These are phyloP conservation scores for Monoraphidium neglectum DNA, from an alignment of 139 green algal genomes.

Conservation along the genomic window DNA sequence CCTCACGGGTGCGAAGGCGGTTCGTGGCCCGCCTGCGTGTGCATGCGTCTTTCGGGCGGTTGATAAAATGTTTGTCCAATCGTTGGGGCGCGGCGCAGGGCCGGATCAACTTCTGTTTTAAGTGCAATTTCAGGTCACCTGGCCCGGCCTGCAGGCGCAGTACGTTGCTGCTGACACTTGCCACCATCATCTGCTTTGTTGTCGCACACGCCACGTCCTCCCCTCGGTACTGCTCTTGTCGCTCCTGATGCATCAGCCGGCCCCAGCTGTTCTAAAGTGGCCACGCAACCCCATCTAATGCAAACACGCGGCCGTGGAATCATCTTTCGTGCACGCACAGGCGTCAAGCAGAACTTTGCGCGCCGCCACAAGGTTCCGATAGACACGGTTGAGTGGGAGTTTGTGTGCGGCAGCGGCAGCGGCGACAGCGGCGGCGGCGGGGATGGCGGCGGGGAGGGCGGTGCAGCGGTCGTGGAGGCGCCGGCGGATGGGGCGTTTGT, in stretches of 20 bases:
- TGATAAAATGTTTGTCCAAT: not conserved
- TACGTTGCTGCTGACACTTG: not conserved
- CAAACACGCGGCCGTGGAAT: constrained; percentile 56
- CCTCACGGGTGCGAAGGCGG: constrained; percentile 53
- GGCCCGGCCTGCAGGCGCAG: not conserved
- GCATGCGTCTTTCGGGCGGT: constrained; percentile 10
- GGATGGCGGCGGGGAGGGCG: no score
- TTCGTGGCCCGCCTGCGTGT: no score
- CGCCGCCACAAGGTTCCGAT: constrained; percentile 68
- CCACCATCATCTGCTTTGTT: not conserved
- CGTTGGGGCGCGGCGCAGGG: constrained; percentile 21
- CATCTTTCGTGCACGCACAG: not conserved
- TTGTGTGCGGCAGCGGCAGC: no score
- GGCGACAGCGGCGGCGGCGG: no score
- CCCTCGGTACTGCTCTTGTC: not conserved
- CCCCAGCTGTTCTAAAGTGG: not conserved
- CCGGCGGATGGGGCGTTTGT: constrained; percentile 61
- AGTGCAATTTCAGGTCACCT: constrained; percentile 59
- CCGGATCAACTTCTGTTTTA: constrained; percentile 80
- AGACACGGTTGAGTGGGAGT: constrained; percentile 79
- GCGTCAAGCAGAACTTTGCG: constrained; percentile 83
- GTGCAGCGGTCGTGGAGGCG: constrained; percentile 3
- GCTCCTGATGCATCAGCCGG: not conserved
- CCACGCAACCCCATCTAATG: constrained; percentile 13
- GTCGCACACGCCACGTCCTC: not conserved